These are phyloP conservation scores for Suillus subluteus DNA, from an alignment of 768 basidiomycete species.

Conservation along the genomic window DNA sequence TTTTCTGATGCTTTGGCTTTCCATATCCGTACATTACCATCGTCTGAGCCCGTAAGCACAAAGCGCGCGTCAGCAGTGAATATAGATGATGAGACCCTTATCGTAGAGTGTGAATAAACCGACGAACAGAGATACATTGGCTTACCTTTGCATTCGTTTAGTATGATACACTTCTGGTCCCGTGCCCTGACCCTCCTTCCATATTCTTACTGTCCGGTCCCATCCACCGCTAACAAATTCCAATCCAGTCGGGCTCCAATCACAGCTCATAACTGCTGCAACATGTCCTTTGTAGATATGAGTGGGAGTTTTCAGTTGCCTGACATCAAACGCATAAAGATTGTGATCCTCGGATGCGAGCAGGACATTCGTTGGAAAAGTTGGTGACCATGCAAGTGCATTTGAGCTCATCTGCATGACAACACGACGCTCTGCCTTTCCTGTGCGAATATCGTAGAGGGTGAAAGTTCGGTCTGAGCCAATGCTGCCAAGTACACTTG, in stretches of 20 bases:
- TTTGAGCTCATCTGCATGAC: constrained; percentile 96
- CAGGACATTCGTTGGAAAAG: constrained; percentile 87
- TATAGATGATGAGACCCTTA: constrained; percentile 83
- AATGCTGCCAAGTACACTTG: constrained; percentile 91
- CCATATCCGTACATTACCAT: constrained; percentile 95
- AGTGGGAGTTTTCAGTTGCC: constrained; percentile 77
- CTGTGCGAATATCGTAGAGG: constrained; percentile 94
- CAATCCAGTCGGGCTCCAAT: constrained; percentile 95
- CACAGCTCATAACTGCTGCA: constrained; percentile 93
- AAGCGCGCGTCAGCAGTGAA: constrained; percentile 93
- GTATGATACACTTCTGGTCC: constrained; percentile 94
- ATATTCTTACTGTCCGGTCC: constrained; percentile 93
- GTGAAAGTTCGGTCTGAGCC: constrained; percentile 96
- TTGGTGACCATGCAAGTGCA: constrained; percentile 93
- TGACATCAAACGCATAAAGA: constrained; percentile 95
- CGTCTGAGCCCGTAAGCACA: constrained; percentile 89
- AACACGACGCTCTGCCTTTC: constrained; percentile 90
- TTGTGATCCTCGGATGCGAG: constrained; percentile 99
- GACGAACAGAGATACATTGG: background rate
- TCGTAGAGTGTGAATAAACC: background rate
- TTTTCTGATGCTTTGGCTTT: constrained; percentile 93
- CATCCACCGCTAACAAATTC: constrained; percentile 97
- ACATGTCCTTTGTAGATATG: constrained; percentile 98
- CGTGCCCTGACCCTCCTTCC: constrained; percentile 85
- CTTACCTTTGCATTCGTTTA: constrained; percentile 96